Percentiles rank a stretch among this genome's conserved stretches.
phyloP scores from a whole-genome alignment of 768 basidiomycete species.

The Cantharellus anzutake region DNA sequence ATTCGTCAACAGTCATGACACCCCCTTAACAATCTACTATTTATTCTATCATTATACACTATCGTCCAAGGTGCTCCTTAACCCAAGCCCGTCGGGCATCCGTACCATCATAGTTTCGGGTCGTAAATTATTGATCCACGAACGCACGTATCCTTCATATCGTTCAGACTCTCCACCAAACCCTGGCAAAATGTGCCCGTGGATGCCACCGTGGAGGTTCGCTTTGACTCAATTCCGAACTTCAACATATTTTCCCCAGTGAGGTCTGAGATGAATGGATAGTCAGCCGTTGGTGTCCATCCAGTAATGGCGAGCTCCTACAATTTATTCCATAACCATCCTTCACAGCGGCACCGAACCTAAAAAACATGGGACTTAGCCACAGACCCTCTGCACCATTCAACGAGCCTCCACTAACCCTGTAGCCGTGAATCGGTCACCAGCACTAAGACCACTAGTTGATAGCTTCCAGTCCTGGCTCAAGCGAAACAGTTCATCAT shows the following conservation, averaged over 20 bases:
- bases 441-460: conserved; percentile 78
- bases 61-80: background rate
- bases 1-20: background rate
- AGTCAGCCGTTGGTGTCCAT: conserved; percentile 13
- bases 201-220: conserved; percentile 46
- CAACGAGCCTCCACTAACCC: conserved; percentile 28
- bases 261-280: conserved; percentile 36
- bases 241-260: conserved; percentile 61
- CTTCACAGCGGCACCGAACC: conserved; percentile 61
- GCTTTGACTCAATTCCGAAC: conserved; percentile 88
- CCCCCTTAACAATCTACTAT: background rate
- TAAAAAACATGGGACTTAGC: conserved; percentile 11
- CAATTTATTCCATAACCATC: conserved; percentile 94
- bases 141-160: conserved; percentile 43
- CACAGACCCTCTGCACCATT: background rate
- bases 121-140: background rate
- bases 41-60: background rate
- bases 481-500: conserved; percentile 52
- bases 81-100: background rate
- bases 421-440: conserved; percentile 72
- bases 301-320: conserved; percentile 22
- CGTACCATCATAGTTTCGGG: background rate
- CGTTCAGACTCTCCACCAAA: conserved; percentile 39
- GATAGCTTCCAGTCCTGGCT: conserved; percentile 77
- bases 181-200: conserved; percentile 46